These are phyloP conservation scores for Eimeria mitis DNA, from an alignment of 169 alveolate genomes.

Conservation along the genomic window DNA sequence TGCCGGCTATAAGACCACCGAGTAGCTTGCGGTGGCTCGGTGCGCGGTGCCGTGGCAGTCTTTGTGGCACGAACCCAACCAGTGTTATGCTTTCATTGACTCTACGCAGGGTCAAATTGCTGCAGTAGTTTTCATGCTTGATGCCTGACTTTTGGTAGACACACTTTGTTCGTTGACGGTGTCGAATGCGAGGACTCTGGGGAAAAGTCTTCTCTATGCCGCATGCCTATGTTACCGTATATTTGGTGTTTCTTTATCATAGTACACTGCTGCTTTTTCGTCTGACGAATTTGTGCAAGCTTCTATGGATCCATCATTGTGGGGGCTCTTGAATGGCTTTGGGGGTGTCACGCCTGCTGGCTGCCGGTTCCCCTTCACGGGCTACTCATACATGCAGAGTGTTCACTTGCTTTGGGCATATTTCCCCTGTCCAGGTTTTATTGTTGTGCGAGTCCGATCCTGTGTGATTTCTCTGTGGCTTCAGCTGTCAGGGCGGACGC, in stretches of 20 bases:
- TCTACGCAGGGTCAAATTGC: background rate
- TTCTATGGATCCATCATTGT: background rate
- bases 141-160: background rate
- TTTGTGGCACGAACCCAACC: background rate
- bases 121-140: background rate
- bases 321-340: background rate
- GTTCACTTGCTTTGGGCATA: background rate
- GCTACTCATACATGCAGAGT: background rate
- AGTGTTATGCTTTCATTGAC: background rate
- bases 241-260: background rate
- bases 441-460: background rate
- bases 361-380: background rate
- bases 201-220: background rate
- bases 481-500: background rate
- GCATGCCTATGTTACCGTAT: background rate
- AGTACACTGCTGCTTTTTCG: background rate
- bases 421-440: background rate
- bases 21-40: background rate
- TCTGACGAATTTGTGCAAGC: background rate
- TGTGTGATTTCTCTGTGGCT: background rate
- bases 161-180: background rate
- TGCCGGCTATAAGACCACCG: background rate
- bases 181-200: background rate
- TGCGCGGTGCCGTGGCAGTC: background rate
- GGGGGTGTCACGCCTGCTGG: background rate